A percentile compares a stretch with the other conserved stretches of the same genome.
Conservation (phyloP, 805 yeast genomes). For the Citeromyces nyonsensis region DNA sequence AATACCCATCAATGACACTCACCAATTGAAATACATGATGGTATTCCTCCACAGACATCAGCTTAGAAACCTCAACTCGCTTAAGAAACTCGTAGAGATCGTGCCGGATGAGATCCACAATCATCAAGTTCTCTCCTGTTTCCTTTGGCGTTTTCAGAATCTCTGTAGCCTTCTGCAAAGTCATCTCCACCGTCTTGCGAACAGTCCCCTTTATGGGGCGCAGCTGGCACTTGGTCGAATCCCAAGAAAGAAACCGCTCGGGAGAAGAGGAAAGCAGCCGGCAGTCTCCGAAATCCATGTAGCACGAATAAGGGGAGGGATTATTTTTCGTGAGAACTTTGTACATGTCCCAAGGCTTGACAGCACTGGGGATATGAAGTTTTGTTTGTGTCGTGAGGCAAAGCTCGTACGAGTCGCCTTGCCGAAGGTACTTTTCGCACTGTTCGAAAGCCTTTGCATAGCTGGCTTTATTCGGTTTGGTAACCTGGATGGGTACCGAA, state of each 20-base stretch:
- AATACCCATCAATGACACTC: conserved; percentile 65
- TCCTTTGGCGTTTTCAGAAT: conserved; percentile 79
- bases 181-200: conserved; percentile 38
- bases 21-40: conserved; percentile 84
- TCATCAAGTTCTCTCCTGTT: conserved; percentile 92
- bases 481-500: conserved; percentile 12
- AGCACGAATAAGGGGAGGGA: conserved; percentile 90
- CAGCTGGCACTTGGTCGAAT: conserved; percentile 45
- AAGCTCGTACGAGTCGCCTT: conserved; percentile 89
- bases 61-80: conserved; percentile 53
- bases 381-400: conserved; percentile 73
- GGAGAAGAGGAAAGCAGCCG: conserved; percentile 81
- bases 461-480: conserved; percentile 31
- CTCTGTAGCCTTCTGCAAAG: conserved; percentile 39
- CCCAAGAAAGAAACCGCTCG: conserved; percentile 84
- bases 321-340: conserved; percentile 54
- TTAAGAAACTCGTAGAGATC: conserved; percentile 61
- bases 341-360: conserved; percentile 68
- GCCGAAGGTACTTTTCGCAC: conserved; percentile 52
- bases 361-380: conserved; percentile 29
- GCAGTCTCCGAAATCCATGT: conserved; percentile 49
- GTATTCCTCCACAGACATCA: conserved; percentile 90
- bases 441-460: conserved; percentile 40
- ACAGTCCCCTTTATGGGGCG: conserved; percentile 97
- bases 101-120: conserved; percentile 88